Evolutionary conservation across 306 rosid species (phyloP), one percentile per base, ranked within the genome.

Genomic region (Citrullus colocynthis): DNA sequence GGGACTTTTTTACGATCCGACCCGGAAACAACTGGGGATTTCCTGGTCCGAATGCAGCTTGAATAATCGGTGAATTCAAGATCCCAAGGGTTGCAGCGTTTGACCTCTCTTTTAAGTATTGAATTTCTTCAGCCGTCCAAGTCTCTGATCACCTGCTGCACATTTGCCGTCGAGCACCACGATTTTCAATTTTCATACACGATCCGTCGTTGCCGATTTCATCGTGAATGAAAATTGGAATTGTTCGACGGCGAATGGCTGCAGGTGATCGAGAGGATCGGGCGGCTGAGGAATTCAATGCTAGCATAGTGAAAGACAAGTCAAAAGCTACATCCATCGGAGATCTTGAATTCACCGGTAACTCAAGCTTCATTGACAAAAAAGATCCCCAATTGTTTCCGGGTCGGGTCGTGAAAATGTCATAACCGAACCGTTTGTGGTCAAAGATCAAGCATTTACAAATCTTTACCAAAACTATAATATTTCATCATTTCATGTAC

Each of bases 1-100:
- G 78, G 58, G 71, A 6, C 15, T 49, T 75, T 85, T 39, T 79
- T 14, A 24, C 20, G 78, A 36, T 78, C 84, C 6, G 81, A 56
- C 60, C 90, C 87, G 0, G 82, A 62, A 11, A 59, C 79, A 17
- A 89, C 78, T 58, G 90, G 81, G 3, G 87, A 96, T 61, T 89
- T 16, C 99, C 41, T 83, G 93, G 34, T 11, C 93, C 84, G 34
- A 70, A 5, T 88, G 98, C 93, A 96, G 16, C 98, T 84, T 0
- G 96, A 91, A 41, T 96, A 92, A 52, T 96, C 99, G 0, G 98
- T 96, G 48, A 96, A 91, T 78, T 89, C 98, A 1, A 96, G 77
- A 11, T 96, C 97, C 89, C 96, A 9, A 74, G 65, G 6, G 81
- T 65, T 11, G 88, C 91, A 73, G 61, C 30, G 6, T 84, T 90